Percentiles rank a stretch among this genome's conserved stretches.
Evolutionary conservation across 169 alveolate genomes (phyloP).

Genomic region (Amoebophrya sp.): DNA sequence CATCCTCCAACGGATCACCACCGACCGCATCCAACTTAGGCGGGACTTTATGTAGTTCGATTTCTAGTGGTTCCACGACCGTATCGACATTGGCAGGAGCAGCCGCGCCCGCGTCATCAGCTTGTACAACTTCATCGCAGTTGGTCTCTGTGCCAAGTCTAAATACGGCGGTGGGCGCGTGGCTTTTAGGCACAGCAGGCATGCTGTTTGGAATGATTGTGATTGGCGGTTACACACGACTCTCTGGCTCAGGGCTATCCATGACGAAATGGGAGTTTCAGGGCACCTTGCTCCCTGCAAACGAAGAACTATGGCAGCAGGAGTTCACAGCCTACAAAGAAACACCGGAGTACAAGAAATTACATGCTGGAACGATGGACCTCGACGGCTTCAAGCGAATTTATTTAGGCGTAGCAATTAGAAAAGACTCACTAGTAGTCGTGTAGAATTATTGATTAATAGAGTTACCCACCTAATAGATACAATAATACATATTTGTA

Average conservation of each 20-base stretch:
- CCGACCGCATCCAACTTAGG: no score
- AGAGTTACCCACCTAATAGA: no score
- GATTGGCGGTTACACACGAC: conserved; percentile 78
- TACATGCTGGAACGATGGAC: conserved; percentile 53
- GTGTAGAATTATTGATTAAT: no score
- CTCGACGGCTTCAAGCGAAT: conserved; percentile 70
- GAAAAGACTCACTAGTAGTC: no score
- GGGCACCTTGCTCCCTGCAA: conserved; percentile 37
- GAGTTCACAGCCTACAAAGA: not conserved
- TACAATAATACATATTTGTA: no score
- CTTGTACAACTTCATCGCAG: not conserved
- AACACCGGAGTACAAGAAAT: conserved; percentile 31
- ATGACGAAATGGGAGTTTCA: conserved; percentile 77
- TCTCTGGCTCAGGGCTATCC: conserved; percentile 75
- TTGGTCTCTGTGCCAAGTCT: not conserved
- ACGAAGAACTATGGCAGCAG: not conserved
- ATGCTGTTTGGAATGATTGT: conserved; percentile 57
- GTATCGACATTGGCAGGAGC: not conserved
- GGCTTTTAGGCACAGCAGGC: conserved; percentile 31
- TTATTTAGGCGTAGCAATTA: no score
- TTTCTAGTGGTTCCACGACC: not conserved
- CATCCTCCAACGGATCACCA: no score
- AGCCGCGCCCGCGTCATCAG: not conserved
- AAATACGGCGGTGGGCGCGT: not conserved
- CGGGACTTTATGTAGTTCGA: no score